These are phyloP conservation scores for Inonotus obliquus DNA, from an alignment of 1,284 basidiomycete genomes.

Conservation along the genomic window DNA sequence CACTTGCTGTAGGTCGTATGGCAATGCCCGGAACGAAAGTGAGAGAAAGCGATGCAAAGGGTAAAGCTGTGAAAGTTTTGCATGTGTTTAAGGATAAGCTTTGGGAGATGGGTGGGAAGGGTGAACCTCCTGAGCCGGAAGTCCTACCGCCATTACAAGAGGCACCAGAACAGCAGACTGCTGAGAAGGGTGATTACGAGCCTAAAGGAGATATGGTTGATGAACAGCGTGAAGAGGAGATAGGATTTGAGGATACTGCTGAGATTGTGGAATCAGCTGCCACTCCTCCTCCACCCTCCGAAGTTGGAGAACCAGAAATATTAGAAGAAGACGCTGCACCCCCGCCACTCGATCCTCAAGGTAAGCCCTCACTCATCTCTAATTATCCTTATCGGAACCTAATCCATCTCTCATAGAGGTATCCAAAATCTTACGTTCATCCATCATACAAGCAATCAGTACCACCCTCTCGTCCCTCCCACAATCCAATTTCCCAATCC, in stretches of 20 bases:
- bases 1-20: constrained; percentile 69
- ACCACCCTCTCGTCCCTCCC: constrained; percentile 45
- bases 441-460: constrained; percentile 67
- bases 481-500: constrained; percentile 62
- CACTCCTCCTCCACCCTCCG: constrained; percentile 9
- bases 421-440: constrained; percentile 56
- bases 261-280: not conserved
- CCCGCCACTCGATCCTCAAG: constrained; percentile 22
- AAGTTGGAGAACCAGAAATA: not conserved
- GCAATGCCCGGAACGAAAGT: constrained; percentile 48
- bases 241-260: not conserved
- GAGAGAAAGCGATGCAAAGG: constrained; percentile 47
- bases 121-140: constrained; percentile 43
- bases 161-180: constrained; percentile 22
- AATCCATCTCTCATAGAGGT: constrained; percentile 44
- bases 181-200: constrained; percentile 23
- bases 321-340: constrained; percentile 20
- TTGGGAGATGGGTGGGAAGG: constrained; percentile 63
- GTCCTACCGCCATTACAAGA: constrained; percentile 18
- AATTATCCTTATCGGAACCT: constrained; percentile 26
- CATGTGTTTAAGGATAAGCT: constrained; percentile 71
- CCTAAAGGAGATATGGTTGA: constrained; percentile 1
- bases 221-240: constrained; percentile 18
- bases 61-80: constrained; percentile 66
- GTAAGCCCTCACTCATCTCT: constrained; percentile 20